Percentiles rank a stretch among this genome's conserved stretches.
These are phyloP conservation scores for Solanum chmielewskii DNA, from an alignment of 257 asterid species.

Conservation along the genomic window DNA sequence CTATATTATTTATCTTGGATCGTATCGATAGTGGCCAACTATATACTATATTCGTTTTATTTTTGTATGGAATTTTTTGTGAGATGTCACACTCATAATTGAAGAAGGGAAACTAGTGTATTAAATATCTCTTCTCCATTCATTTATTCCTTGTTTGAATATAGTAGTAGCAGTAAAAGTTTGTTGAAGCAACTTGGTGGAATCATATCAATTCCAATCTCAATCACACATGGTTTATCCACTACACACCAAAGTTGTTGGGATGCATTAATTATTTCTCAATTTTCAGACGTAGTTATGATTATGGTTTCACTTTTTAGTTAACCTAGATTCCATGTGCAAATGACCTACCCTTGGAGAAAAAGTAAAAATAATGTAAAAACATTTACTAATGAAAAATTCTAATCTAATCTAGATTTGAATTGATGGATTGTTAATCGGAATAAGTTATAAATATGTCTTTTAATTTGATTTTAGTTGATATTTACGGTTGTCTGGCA, in stretches of 20 bases:
- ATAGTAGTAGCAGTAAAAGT: background rate
- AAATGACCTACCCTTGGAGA: background rate
- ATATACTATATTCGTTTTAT: no score
- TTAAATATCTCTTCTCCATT: background rate
- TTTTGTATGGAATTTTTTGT: background rate
- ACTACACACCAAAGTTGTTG: background rate
- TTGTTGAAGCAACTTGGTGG: background rate
- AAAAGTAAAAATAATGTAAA: background rate
- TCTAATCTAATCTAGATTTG: background rate
- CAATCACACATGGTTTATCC: background rate
- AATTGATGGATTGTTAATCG: background rate
- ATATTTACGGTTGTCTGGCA: no score
- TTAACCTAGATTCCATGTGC: background rate
- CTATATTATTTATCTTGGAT: background rate
- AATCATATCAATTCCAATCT: background rate
- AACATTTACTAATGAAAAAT: background rate
- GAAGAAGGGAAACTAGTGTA: background rate
- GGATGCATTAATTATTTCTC: background rate
- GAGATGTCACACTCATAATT: background rate
- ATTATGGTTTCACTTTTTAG: background rate
- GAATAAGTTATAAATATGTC: no score
- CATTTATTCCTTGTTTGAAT: background rate
- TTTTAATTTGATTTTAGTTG: no score
- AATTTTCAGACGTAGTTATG: background rate
- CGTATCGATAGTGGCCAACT: background rate